Base-by-base conservation (phyloP, 1,284 basidiomycete species). In the Rhodotorula sp. region DNA sequence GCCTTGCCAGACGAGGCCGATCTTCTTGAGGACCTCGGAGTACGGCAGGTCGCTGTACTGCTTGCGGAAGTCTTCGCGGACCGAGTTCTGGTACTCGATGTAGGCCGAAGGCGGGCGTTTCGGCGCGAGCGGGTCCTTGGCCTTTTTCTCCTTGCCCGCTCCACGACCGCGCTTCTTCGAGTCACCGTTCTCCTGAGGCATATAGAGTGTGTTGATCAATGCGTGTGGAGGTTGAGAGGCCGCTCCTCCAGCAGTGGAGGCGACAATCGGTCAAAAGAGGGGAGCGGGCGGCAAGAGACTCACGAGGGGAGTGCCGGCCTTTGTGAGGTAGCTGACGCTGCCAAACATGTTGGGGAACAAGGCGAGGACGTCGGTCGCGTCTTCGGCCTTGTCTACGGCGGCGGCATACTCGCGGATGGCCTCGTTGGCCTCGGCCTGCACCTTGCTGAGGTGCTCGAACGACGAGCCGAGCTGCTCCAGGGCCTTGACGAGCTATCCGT, bases 101-200 rank as follows among this genome's bases (percentile, higher is more conserved):
- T 97, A 99, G 26, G 94, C 94, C 26, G 92, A 93, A 28, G 94
- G 87, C 38, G 95, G 93, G 23, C 93, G 89, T 82, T 97, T 97
- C 56, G 95, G 95, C 69, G 93, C 93, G 80, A 93, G 90, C 49
- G 93, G 93, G 80, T 99, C 95, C 81, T 89, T 93, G 68, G 83
- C 81, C 77, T 89, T 89, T 79, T 87, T 89, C 69, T 75, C 75
- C 78, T 82, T 84, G 80, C 83, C 84, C 77, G 69, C 62, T n/a
- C 81, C 79, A 67, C 79, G 80, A 69, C 79, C 79, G 62, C 77
- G 64, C 69, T 77, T 78, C 70, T 73, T 72, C 63, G 63, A 62
- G 19, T 31, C 74, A 10, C 71, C 75, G 18, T 54, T 56, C 62
- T 15, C 19, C 60, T 19, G 60, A 16, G n/a, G n/a, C n/a, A 31